phyloP scores from a whole-genome alignment of 1,139 yeast genomes.

The Hansenula anomala region DNA sequence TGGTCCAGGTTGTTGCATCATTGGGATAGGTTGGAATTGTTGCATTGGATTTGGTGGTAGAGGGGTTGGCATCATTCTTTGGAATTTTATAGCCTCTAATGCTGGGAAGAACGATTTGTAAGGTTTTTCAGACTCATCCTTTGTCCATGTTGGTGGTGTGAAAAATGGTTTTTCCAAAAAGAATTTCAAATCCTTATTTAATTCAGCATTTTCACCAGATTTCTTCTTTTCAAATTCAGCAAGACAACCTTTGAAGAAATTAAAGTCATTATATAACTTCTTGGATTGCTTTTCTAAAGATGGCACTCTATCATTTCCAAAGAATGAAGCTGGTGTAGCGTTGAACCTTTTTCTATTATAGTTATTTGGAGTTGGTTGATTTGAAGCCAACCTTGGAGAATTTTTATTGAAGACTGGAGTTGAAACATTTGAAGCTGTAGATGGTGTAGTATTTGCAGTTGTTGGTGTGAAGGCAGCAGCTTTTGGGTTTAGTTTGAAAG shows the following conservation, averaged over 20 bases:
- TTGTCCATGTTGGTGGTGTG: slow-evolving; percentile 80
- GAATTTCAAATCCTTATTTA: slow-evolving; percentile 19
- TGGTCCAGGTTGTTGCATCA: slow-evolving; percentile 6
- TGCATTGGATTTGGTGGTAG: background rate
- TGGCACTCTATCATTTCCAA: slow-evolving; percentile 30
- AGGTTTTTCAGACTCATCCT: slow-evolving; percentile 47
- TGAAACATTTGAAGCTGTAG: slow-evolving; percentile 17
- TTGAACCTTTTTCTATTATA: slow-evolving; percentile 11
- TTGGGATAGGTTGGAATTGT: background rate
- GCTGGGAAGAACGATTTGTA: slow-evolving; percentile 17
- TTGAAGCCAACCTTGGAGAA: slow-evolving; percentile 17
- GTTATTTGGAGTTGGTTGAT: slow-evolving; percentile 3
- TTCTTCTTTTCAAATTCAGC: slow-evolving; percentile 13
- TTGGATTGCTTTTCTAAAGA: slow-evolving; percentile 5
- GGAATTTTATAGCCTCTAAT: slow-evolving; percentile 6
- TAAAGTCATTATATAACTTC: slow-evolving; percentile 47
- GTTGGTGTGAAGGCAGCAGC: slow-evolving; percentile 70
- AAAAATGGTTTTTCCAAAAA: slow-evolving; percentile 59
- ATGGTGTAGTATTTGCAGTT: slow-evolving; percentile 18
- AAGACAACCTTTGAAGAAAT: slow-evolving; percentile 28
- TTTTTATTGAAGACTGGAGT: slow-evolving; percentile 14
- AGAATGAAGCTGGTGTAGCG: slow-evolving; percentile 18
- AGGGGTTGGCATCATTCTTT: background rate
- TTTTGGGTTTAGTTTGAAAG: slow-evolving; percentile 66
- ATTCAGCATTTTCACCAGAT: no score